Evolutionary conservation across 495 filamentous ascomycete species (phyloP).

Genomic region (Baudoinia panamericana): DNA sequence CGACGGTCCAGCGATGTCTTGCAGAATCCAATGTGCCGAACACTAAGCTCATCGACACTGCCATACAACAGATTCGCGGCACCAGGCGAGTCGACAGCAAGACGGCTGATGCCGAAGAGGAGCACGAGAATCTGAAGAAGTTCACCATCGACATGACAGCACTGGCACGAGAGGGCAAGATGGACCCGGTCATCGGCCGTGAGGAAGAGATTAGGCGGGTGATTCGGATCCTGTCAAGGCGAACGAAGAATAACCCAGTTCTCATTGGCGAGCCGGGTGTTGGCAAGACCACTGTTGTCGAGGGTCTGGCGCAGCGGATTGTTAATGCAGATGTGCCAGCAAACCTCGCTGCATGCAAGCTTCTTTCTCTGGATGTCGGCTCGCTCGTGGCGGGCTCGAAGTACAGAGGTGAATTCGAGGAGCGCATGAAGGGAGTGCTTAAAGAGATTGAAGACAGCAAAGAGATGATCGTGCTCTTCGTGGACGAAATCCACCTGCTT

Average conservation of each 20-base stretch:
- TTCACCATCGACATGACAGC: conserved; percentile 97
- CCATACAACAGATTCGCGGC: conserved; percentile 77
- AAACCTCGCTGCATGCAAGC: conserved; percentile 83
- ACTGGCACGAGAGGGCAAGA: conserved; percentile 88
- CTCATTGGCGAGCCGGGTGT: conserved; percentile 95
- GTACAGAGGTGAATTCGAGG: conserved; percentile 95
- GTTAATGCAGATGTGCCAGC: conserved; percentile 93
- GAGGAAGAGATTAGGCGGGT: conserved; percentile 95
- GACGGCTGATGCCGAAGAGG: conserved; percentile 79
- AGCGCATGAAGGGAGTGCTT: conserved; percentile 95
- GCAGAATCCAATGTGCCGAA: conserved; percentile 87
- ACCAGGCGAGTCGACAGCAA: conserved; percentile 86
- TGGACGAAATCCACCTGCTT: conserved; percentile 95
- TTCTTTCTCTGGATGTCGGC: conserved; percentile 89
- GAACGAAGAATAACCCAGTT: conserved; percentile 98
- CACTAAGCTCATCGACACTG: conserved; percentile 72
- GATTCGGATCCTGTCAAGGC: conserved; percentile 78
- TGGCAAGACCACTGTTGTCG: conserved; percentile 94
- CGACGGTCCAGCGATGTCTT: conserved; percentile 54
- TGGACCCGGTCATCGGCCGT: conserved; percentile 93
- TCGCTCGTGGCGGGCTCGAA: conserved; percentile 93
- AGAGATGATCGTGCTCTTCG: conserved; percentile 92
- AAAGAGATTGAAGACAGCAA: conserved; percentile 96
- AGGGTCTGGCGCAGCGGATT: conserved; percentile 89
- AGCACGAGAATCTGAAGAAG: conserved; percentile 88